Conservation (phyloP, 192 early-diverging fungal species). For the Dispira simplex region DNA sequence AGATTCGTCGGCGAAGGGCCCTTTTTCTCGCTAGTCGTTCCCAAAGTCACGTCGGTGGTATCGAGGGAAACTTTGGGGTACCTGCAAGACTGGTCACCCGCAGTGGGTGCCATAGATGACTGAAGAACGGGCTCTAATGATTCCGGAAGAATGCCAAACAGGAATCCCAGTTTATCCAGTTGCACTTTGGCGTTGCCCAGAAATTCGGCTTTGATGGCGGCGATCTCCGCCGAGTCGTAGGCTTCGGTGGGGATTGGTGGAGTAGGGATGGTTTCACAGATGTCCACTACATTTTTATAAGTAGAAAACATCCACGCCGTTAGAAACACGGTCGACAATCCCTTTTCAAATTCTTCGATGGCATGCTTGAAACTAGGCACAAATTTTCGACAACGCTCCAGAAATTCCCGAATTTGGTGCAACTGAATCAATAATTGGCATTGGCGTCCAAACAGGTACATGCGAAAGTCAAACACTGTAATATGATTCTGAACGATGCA, state of each 20-base stretch:
- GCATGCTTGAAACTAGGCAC: constrained; percentile 16
- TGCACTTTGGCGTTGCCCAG: constrained; percentile 23
- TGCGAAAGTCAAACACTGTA: constrained; percentile 89
- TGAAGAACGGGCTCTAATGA: neutral
- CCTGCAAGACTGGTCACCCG: constrained; percentile 3
- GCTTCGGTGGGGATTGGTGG: constrained; percentile 11
- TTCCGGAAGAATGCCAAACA: constrained; percentile 14
- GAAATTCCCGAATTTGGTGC: constrained; percentile 27
- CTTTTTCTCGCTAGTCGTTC: no score
- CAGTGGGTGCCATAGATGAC: constrained; percentile 12
- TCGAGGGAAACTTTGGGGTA: neutral
- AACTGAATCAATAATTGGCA: constrained; percentile 55
- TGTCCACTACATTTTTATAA: constrained; percentile 28
- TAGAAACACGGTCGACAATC: constrained; percentile 20
- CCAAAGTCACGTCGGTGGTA: neutral
- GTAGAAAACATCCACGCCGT: constrained; percentile 26
- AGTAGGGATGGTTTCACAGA: constrained; percentile 23
- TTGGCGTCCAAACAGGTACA: constrained; percentile 92
- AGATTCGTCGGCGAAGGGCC: neutral
- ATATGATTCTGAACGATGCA: constrained; percentile 82
- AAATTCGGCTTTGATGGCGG: constrained; percentile 27
- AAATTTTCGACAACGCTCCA: constrained; percentile 21
- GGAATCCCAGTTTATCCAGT: constrained; percentile 24
- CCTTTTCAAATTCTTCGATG: constrained; percentile 23
- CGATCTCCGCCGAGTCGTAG: constrained; percentile 13